These are phyloP conservation scores for Pseudofabraea citricarpa DNA, from an alignment of 2,329 filamentous ascomycete genomes.

Conservation along the genomic window DNA sequence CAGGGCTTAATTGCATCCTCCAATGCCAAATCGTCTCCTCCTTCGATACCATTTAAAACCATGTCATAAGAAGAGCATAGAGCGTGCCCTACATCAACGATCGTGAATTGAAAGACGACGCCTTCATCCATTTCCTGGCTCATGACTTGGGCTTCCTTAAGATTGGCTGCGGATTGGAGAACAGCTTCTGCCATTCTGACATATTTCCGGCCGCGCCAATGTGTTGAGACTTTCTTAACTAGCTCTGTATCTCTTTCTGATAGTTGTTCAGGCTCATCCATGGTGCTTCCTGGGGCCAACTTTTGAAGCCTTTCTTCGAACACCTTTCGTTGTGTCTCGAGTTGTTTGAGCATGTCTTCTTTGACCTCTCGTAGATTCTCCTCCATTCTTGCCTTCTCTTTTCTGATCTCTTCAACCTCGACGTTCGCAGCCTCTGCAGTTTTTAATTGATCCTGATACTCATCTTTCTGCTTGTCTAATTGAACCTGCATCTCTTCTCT, in stretches of 20 bases:
- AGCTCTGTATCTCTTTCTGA: conserved; percentile 67
- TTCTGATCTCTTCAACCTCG: conserved; percentile 77
- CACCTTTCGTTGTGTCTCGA: conserved; percentile 76
- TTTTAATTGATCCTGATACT: conserved; percentile 74
- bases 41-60: conserved; percentile 84
- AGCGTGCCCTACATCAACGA: conserved; percentile 83
- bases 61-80: conserved; percentile 95
- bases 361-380: conserved; percentile 73
- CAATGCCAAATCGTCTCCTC: conserved; percentile 77
- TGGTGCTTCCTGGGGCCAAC: conserved; percentile 58
- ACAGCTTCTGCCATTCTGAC: conserved; percentile 92
- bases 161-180: conserved; percentile 75
- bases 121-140: conserved; percentile 92
- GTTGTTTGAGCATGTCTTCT: conserved; percentile 81
- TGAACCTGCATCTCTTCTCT: conserved; percentile 81
- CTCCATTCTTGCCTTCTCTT: conserved; percentile 82
- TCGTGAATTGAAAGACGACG: conserved; percentile 90
- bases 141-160: conserved; percentile 98
- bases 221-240: conserved; percentile 60
- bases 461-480: conserved; percentile 78
- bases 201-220: conserved; percentile 82
- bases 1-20: conserved; percentile 84
- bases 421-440: conserved; percentile 68
- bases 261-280: conserved; percentile 43
- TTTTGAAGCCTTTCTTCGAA: conserved; percentile 83